Evolutionary conservation across 306 rosid species (phyloP).

Genomic region (Potentilla sterilis): DNA sequence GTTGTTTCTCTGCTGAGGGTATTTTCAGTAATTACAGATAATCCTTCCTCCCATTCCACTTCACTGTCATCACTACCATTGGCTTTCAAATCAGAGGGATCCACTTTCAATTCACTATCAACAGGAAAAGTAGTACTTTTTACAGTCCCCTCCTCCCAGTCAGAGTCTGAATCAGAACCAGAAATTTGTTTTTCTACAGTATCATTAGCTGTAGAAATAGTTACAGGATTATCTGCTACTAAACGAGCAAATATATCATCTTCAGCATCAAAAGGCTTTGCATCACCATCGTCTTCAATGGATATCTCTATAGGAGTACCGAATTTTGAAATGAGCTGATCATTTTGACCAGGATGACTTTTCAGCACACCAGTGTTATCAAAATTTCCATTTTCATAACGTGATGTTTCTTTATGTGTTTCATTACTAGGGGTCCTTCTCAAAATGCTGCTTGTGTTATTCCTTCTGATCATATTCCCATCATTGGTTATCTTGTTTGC

Average conservation of each 20-base stretch:
- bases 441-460: conserved; percentile 16
- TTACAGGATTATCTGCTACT: conserved; percentile 55
- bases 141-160: conserved; percentile 67
- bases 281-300: conserved; percentile 49
- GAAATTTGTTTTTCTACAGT: conserved; percentile 30
- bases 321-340: conserved; percentile 29
- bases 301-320: conserved; percentile 63
- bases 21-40: conserved; percentile 41
- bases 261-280: conserved; percentile 44
- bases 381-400: conserved; percentile 26
- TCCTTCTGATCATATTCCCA: conserved; percentile 23
- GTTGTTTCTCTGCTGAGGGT: conserved; percentile 33
- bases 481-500: conserved; percentile 29
- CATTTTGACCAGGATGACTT: conserved; percentile 40
- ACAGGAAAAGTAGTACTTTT: conserved; percentile 26
- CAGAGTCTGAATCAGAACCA: conserved; percentile 54
- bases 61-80: conserved; percentile 53
- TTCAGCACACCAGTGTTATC: conserved; percentile 26
- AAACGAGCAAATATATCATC: conserved; percentile 72
- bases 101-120: conserved; percentile 29
- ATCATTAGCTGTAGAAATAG: conserved; percentile 34
- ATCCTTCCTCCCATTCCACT: conserved; percentile 86
- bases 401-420: conserved; percentile 27
- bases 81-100: conserved; percentile 26
- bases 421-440: conserved; percentile 32